These are phyloP conservation scores for Candida verbasci DNA, from an alignment of 805 yeast genomes.

Conservation along the genomic window DNA sequence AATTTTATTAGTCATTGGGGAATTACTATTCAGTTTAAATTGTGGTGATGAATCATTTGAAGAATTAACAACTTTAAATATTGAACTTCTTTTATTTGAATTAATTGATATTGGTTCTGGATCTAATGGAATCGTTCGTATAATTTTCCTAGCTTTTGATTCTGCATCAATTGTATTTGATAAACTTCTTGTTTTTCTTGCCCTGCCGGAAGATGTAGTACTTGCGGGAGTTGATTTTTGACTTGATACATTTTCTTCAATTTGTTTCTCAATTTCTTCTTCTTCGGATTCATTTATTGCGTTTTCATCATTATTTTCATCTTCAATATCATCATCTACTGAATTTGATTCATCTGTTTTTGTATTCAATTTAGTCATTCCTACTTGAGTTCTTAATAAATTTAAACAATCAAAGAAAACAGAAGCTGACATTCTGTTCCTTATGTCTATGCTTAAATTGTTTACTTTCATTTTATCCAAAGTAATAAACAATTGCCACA, in stretches of 20 bases:
- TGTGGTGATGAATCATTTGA: slow-evolving; percentile 30
- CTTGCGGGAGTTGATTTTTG: slow-evolving; percentile 37
- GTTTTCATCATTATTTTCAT: slow-evolving; percentile 13
- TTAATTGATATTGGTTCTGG: slow-evolving; percentile 66
- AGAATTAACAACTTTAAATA: slow-evolving; percentile 34
- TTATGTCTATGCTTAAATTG: slow-evolving; percentile 49
- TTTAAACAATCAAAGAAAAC: slow-evolving; percentile 89
- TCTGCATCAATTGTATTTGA: slow-evolving; percentile 61
- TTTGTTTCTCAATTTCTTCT: slow-evolving; percentile 5
- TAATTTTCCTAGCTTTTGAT: slow-evolving; percentile 67
- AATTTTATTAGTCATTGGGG: slow-evolving; percentile 5
- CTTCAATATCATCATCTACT: slow-evolving; percentile 20
- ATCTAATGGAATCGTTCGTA: slow-evolving; percentile 75
- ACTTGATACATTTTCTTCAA: slow-evolving; percentile 14
- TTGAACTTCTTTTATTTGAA: slow-evolving; percentile 28
- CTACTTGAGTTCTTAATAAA: slow-evolving; percentile 80
- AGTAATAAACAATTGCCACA: slow-evolving; percentile 82
- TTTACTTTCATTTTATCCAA: slow-evolving; percentile 51
- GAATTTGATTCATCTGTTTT: slow-evolving; percentile 18
- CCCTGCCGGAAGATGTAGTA: slow-evolving; percentile 26
- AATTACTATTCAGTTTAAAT: slow-evolving; percentile 10
- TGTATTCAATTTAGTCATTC: slow-evolving; percentile 63
- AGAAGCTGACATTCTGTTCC: slow-evolving; percentile 87
- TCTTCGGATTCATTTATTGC: slow-evolving; percentile 19
- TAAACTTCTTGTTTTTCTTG: slow-evolving; percentile 43